These are phyloP conservation scores for Saturnispora mendoncae DNA, from an alignment of 805 yeast genomes.

Conservation along the genomic window DNA sequence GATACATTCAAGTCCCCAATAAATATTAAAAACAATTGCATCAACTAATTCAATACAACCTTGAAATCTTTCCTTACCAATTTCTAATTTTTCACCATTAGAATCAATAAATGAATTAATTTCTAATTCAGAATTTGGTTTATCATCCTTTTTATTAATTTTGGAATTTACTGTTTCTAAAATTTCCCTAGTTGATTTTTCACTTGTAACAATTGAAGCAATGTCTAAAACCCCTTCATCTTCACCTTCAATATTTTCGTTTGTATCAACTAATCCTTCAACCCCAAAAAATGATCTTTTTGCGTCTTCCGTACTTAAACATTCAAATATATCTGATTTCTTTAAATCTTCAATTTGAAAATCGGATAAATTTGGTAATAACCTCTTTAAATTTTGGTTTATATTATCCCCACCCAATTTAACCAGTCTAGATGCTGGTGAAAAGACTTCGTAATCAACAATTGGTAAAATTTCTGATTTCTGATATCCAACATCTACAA, in stretches of 20 bases:
- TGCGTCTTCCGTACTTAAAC: conserved; percentile 59
- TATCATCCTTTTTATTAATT: conserved; percentile 9
- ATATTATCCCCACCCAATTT: conserved; percentile 59
- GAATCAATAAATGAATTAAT: conserved; percentile 60
- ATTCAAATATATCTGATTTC: conserved; percentile 67
- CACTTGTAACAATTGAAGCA: conserved; percentile 80
- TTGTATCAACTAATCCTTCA: conserved; percentile 33
- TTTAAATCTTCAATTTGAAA: conserved; percentile 69
- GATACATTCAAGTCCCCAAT: conserved; percentile 43
- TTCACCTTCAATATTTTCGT: conserved; percentile 11
- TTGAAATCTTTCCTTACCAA: conserved; percentile 87
- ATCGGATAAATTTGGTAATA: conserved; percentile 49
- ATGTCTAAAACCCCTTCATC: conserved; percentile 75
- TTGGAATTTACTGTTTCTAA: conserved; percentile 24
- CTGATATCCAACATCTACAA: conserved; percentile 72
- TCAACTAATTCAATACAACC: conserved; percentile 60
- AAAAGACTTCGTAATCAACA: conserved; percentile 58
- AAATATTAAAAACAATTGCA: conserved; percentile 45
- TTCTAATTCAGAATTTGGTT: conserved; percentile 61
- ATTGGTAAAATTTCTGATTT: conserved; percentile 74
- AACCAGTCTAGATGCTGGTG: conserved; percentile 35
- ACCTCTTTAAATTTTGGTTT: conserved; percentile 40
- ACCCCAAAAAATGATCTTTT: conserved; percentile 53
- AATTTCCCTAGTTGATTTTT: conserved; percentile 47
- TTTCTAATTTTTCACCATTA: conserved; percentile 44